These are phyloP conservation scores for Beta lomatogona DNA, from an alignment of 179 eudicot species.

Conservation along the genomic window DNA sequence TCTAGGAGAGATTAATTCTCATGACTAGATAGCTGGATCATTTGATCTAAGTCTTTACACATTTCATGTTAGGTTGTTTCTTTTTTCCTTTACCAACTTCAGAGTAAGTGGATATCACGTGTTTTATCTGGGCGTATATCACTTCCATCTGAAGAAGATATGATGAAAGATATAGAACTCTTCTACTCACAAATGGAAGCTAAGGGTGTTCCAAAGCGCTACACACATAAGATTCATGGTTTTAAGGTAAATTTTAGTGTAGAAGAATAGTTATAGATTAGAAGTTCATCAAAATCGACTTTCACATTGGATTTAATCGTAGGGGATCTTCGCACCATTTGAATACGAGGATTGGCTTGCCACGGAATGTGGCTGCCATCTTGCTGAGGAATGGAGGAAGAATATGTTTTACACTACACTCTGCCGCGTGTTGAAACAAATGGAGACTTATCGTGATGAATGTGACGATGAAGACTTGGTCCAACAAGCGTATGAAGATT, in stretches of 20 bases:
- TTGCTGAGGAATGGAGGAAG: slow-evolving; percentile 75
- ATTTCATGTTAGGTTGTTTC: slow-evolving; percentile 51
- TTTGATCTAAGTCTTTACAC: not conserved
- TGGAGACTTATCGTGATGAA: slow-evolving; percentile 62
- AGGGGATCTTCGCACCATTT: slow-evolving; percentile 40
- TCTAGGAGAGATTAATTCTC: too few species aligned
- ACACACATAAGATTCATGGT: slow-evolving; percentile 59
- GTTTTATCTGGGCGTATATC: slow-evolving; percentile 59
- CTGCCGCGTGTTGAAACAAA: slow-evolving; percentile 30
- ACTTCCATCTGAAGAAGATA: slow-evolving; percentile 61
- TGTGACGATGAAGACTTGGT: slow-evolving; percentile 62
- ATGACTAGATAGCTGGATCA: too few species aligned
- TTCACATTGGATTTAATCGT: not conserved
- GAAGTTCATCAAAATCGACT: not conserved
- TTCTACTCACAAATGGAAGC: slow-evolving; percentile 62
- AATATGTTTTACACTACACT: slow-evolving; percentile 39
- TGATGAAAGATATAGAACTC: slow-evolving; percentile 65
- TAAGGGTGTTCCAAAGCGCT: slow-evolving; percentile 59
- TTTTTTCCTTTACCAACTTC: slow-evolving; percentile 61
- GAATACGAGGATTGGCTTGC: slow-evolving; percentile 82
- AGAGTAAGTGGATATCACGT: slow-evolving; percentile 89
- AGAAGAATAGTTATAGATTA: too few species aligned
- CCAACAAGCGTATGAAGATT: slow-evolving; percentile 53
- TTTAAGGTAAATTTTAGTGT: slow-evolving; percentile 41
- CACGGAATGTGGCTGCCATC: slow-evolving; percentile 41